A percentile compares a stretch with the other conserved stretches of the same genome.
Conservation (phyloP, 1,284 basidiomycete species). For the Moesziomyces parantarcticus region DNA sequence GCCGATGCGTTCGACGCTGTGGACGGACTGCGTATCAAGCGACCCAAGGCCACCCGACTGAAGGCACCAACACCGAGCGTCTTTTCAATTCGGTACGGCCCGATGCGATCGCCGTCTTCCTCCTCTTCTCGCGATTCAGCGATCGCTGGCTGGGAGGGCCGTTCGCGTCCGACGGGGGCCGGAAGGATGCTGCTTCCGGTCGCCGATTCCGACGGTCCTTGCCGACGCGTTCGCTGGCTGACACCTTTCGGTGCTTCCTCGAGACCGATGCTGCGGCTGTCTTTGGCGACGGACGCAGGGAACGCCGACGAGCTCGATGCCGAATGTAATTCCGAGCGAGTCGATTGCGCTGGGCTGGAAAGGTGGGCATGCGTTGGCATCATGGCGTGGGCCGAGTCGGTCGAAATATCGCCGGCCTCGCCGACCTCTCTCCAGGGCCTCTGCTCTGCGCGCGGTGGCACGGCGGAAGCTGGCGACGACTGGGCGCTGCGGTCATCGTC, state of each 20-base stretch:
- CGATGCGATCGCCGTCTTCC: slow-evolving; percentile 48
- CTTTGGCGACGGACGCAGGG: not conserved
- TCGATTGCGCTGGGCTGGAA: slow-evolving; percentile 8
- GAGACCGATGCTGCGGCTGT: not conserved
- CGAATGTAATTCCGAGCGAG: slow-evolving; percentile 13
- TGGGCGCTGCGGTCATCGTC: slow-evolving; percentile 46
- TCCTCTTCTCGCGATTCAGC: slow-evolving; percentile 51
- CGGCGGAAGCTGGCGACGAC: slow-evolving; percentile 31
- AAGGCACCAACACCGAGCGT: slow-evolving; percentile 66
- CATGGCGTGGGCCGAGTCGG: slow-evolving; percentile 17
- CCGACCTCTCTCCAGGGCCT: slow-evolving; percentile 29
- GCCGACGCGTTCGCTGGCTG: slow-evolving; percentile 14
- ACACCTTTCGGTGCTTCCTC: slow-evolving; percentile 10
- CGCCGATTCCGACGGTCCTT: slow-evolving; percentile 31
- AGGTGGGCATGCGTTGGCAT: slow-evolving; percentile 11
- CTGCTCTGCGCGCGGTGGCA: slow-evolving; percentile 16
- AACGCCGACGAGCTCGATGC: not conserved
- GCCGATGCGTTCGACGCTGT: not conserved
- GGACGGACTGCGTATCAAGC: slow-evolving; percentile 12
- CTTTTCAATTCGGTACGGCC: slow-evolving; percentile 53
- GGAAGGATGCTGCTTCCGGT: slow-evolving; percentile 38
- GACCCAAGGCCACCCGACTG: slow-evolving; percentile 61
- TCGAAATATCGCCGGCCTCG: slow-evolving; percentile 24
- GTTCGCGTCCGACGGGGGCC: slow-evolving; percentile 2
- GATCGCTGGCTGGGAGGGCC: slow-evolving; percentile 8